Percentiles rank a stretch among this genome's conserved stretches.
Evolutionary conservation across 2,329 filamentous ascomycete species (phyloP).

Genomic region (Phaeosphaeriaceae sp.): DNA sequence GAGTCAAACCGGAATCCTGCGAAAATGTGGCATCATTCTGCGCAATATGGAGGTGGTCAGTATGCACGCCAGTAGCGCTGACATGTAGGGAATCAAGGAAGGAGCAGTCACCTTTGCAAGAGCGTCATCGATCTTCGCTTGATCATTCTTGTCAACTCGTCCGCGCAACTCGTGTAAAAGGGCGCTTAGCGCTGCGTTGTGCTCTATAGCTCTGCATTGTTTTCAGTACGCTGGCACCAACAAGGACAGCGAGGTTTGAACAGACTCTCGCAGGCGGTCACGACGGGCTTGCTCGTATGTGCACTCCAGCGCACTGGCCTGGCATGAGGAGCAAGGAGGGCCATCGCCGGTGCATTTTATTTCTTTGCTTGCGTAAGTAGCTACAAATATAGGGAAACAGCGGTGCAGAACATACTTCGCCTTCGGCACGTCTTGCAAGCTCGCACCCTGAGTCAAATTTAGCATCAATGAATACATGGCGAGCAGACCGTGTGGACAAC

Average conservation of each 20-base stretch:
- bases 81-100: too few species aligned
- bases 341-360: constrained; percentile 33
- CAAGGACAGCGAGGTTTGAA: not conserved
- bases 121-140: constrained; percentile 19
- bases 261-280: constrained; percentile 33
- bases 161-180: constrained; percentile 27
- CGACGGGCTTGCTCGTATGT: constrained; percentile 32
- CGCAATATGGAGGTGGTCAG: not conserved
- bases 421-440: constrained; percentile 33
- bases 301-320: constrained; percentile 16
- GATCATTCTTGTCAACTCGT: constrained; percentile 19
- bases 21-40: not conserved
- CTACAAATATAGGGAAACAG: not conserved
- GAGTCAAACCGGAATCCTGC: constrained; percentile 16
- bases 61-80: not conserved
- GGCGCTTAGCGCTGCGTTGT: constrained; percentile 24
- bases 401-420: constrained; percentile 19
- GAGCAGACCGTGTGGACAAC: not conserved
- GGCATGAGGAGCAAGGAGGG: constrained; percentile 28
- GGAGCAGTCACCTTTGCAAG: constrained; percentile 21
- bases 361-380: constrained; percentile 16
- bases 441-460: constrained; percentile 13
- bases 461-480: constrained; percentile 1
- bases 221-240: not conserved
- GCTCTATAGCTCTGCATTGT: constrained; percentile 21